Base-by-base conservation (phyloP, 257 asterid species). In the Capsicum baccatum region DNA sequence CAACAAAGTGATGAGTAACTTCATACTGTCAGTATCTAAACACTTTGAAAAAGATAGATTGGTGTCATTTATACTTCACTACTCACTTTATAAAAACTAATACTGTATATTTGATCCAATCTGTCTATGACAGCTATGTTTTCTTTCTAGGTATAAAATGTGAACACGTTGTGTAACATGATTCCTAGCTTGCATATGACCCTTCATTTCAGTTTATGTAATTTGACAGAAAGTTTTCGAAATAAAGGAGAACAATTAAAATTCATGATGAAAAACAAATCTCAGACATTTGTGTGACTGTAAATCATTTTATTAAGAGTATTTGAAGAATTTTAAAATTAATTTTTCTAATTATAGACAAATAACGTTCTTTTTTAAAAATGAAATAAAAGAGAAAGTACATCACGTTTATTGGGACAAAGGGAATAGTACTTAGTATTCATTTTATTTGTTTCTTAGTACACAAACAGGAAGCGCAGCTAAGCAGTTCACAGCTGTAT, bases 401-500 rank as follows among this genome's bases (percentile, higher is more conserved):
- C 6, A 5, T 3, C 48, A 3, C 48, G 6, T 44, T 3, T 0
- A 44, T 44, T 44, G 6, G 8, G 6, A 44, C 48, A 44, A 1
- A 44, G 6, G 6, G 6, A 44, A 6, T 19, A n/a, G 8, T 60
- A n/a, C 68, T 19, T 60, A 60, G 11, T 26, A 5, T 14, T 13
- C 17, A 15, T 68, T 3, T 37, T 66, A 16, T 39, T 16, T 69
- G 6, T 19, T 73, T 73, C 11, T n/a, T 50, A 73, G 58, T 19
- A 50, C 47, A 50, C 13, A 50, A 13, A 74, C 39, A 74, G 21
- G 15, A 74, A 48, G 60, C 50, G 47, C 60, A 74, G 21, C 44
- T 74, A 74, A 50, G 81, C 81, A 74, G 42, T 74, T 50, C 52
- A 74, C 62, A 74, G 81, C 47, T 74, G 47, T 74, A 21, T 50